Evolutionary conservation across 2,329 filamentous ascomycete species (phyloP), one percentile per base, ranked within the genome.

Genomic region (Botrytis byssoidea): DNA sequence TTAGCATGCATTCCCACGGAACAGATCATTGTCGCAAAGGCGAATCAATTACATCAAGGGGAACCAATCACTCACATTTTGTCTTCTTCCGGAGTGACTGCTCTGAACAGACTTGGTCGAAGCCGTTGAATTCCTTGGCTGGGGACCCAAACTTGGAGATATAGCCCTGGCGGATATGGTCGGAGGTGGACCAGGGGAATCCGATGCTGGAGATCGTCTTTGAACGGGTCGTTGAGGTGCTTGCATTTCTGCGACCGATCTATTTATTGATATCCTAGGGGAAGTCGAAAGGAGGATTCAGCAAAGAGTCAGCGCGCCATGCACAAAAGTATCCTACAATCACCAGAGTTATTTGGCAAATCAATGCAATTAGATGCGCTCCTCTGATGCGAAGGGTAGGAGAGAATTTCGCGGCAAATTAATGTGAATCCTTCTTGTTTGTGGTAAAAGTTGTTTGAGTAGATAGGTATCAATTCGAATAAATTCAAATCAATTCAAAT

Each of bases 101-200:
- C 82, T 83, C 76, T 85, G 84, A n/a, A 82, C 82, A 40, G 91
- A 90, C 80, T 90, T 89, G 74, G 84, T 86, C 9, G 92, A 94
- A 46, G 89, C 87, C 64, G 88, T 90, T 14, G 91, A 92, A 44
- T 87, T 86, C 74, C 92, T 89, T 74, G 88, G 85, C 76, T 89
- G 90, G 76, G 89, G 76, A 84, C 77, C 85, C 71, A 72, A 72
- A 37, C 74, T 77, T 57, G 91, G 90, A 70, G 90, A 91, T 80
- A 89, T 90, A 67, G 88, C 84, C 73, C 89, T 86, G 72, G 84
- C 81, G 73, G 87, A 85, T 76, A 88, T 84, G 81, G 84, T 87
- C 73, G 87, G 85, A 69, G 89, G 86, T 78, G 86, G 88, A 70
- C 87, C 67, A 37, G 67, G 88, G 79, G 86, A 85, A 76, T 91